Evolutionary conservation across 140 eudicot genomes (phyloP).

Genomic region (Bidens hawaiensis): DNA sequence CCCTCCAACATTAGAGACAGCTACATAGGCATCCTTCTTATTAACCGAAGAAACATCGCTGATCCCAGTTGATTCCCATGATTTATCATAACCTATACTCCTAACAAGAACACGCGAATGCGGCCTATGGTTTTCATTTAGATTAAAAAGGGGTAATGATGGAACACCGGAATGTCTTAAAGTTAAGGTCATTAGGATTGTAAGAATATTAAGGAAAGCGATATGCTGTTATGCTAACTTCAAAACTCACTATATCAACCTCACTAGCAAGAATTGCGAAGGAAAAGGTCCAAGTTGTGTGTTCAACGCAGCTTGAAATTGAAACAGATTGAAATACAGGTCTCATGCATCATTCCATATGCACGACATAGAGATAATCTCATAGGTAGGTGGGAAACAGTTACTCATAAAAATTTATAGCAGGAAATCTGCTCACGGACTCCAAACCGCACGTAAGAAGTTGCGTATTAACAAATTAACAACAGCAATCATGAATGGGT

Average conservation of each 20-base stretch:
- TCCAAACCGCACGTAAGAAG: neutral
- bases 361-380: conserved; percentile 16
- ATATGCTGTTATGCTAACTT: neutral
- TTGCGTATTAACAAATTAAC: neutral
- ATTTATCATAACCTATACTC: neutral
- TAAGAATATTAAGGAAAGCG: neutral
- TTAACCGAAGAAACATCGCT: conserved; percentile 1
- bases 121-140: neutral
- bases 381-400: neutral
- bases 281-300: conserved; percentile 15
- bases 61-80: conserved; percentile 11
- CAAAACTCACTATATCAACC: neutral
- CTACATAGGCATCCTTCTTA: neutral
- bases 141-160: conserved; percentile 11
- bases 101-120: conserved; percentile 9
- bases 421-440: neutral
- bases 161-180: conserved; percentile 2
- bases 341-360: conserved; percentile 23
- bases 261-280: conserved; percentile 4
- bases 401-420: neutral
- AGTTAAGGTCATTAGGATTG: conserved; percentile 11
- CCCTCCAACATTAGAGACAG: neutral
- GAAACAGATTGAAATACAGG: conserved; percentile 18
- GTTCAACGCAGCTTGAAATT: conserved; percentile 3
- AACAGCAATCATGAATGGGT: neutral